Conservation (phyloP, 139 green algal species). For the Picochlorum sp. region DNA sequence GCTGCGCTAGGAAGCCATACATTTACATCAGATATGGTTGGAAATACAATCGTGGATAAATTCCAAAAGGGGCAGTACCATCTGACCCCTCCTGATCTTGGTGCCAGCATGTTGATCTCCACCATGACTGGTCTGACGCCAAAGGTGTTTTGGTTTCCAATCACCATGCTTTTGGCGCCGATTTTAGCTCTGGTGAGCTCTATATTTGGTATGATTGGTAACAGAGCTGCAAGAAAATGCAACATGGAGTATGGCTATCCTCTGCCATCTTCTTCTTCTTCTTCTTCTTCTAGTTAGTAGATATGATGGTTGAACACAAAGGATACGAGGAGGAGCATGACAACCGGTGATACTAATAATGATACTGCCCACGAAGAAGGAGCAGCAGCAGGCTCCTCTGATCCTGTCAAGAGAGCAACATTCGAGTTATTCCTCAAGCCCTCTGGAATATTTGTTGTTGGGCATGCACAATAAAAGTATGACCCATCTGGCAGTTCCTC, state of each 20-base stretch:
- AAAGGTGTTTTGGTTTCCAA: slow-evolving; percentile 6
- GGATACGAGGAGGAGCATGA: not conserved
- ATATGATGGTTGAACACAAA: not conserved
- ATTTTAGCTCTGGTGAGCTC: slow-evolving; percentile 9
- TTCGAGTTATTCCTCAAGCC: not conserved
- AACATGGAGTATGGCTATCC: slow-evolving; percentile 12
- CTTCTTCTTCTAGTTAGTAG: not conserved
- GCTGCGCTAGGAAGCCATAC: slow-evolving; percentile 29
- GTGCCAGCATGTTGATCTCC: slow-evolving; percentile 35
- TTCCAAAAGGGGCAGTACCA: slow-evolving; percentile 45
- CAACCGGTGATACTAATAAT: not conserved
- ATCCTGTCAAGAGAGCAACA: not conserved
- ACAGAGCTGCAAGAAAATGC: slow-evolving; percentile 13
- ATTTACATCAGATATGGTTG: slow-evolving; percentile 50
- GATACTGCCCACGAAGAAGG: not conserved
- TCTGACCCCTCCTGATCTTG: slow-evolving; percentile 44
- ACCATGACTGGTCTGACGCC: slow-evolving; percentile 27
- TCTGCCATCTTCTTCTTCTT: not conserved
- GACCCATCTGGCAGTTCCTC: not conserved
- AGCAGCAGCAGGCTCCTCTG: not conserved
- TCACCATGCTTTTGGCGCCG: slow-evolving; percentile 14
- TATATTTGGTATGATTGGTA: slow-evolving; percentile 8
- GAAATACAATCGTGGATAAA: slow-evolving; percentile 29
- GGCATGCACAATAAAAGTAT: slow-evolving; percentile 1
- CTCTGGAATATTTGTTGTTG: slow-evolving; percentile 4